A percentile compares a stretch with the other conserved stretches of the same genome.
Conservation (phyloP, 2,329 filamentous ascomycete species). For the Xylariaceae sp. region DNA sequence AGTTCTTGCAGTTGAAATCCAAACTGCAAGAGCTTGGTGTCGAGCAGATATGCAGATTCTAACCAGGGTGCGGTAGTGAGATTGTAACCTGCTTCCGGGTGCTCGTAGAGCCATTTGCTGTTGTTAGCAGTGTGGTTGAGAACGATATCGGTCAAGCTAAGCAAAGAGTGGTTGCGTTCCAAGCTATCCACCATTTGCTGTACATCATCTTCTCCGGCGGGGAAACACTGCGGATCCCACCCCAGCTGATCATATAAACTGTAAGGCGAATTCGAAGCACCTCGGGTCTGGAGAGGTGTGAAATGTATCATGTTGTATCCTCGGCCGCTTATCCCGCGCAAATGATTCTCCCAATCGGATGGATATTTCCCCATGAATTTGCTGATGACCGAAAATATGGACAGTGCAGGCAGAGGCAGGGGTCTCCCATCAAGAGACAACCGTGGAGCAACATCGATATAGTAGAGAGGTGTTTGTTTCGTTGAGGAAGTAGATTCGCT, state of each 20-base stretch:
- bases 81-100: conserved; percentile 95
- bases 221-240: conserved; percentile 81
- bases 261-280: conserved; percentile 92
- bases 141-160: conserved; percentile 92
- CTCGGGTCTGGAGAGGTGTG: conserved; percentile 85
- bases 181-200: conserved; percentile 72
- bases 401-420: conserved; percentile 80
- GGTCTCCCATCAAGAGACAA: conserved; percentile 69
- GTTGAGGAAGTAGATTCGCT: conserved; percentile 46
- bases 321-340: conserved; percentile 80
- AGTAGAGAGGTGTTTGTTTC: conserved; percentile 73
- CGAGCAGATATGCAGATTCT: conserved; percentile 59
- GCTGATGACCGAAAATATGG: conserved; percentile 89
- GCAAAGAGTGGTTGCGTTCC: conserved; percentile 76
- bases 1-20: conserved; percentile 67
- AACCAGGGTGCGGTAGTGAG: conserved; percentile 81
- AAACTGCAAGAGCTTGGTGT: conserved; percentile 66
- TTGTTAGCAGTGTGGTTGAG: conserved; percentile 98
- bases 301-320: conserved; percentile 99
- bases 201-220: conserved; percentile 79
- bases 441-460: conserved; percentile 87
- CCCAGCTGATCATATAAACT: conserved; percentile 89
- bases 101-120: conserved; percentile 87
- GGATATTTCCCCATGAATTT: conserved; percentile 98
- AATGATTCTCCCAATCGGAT: conserved; percentile 81